Percentiles rank a stretch among this genome's conserved stretches.
These are phyloP conservation scores for Ophiostoma sp. DNA, from an alignment of 2,329 filamentous ascomycete species.

Conservation along the genomic window DNA sequence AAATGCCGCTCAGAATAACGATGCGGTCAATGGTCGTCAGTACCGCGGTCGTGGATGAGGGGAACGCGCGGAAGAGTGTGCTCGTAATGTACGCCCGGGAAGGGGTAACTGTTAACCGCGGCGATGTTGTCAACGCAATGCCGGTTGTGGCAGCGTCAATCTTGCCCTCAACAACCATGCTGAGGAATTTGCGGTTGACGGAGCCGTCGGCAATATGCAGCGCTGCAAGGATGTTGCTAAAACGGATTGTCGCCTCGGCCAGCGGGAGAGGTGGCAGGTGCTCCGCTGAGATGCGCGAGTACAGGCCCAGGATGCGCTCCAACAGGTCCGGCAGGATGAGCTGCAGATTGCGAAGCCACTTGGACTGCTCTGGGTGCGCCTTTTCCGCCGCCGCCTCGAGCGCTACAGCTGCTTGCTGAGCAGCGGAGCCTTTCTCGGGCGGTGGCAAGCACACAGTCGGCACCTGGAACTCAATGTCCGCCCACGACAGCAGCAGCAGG, in stretches of 20 bases:
- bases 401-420: conserved; percentile 30
- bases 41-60: conserved; percentile 57
- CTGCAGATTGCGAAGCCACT: conserved; percentile 51
- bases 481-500: conserved; percentile 78
- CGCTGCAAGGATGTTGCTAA: conserved; percentile 63
- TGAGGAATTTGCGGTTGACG: conserved; percentile 55
- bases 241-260: conserved; percentile 67
- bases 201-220: conserved; percentile 61
- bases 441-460: conserved; percentile 50
- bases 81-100: conserved; percentile 59
- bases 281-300: conserved; percentile 65
- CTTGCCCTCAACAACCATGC: conserved; percentile 60
- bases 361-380: conserved; percentile 45
- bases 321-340: conserved; percentile 64
- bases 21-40: conserved; percentile 71
- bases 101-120: conserved; percentile 52
- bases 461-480: conserved; percentile 76
- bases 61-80: conserved; percentile 64
- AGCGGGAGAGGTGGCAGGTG: conserved; percentile 64
- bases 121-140: conserved; percentile 43
- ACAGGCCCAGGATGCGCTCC: conserved; percentile 68
- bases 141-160: conserved; percentile 38
- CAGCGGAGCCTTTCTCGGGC: conserved; percentile 42
- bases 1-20: conserved; percentile 76
- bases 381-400: conserved; percentile 36